phyloP scores from a whole-genome alignment of 106 monocot species.

The Platanthera guangdongensis region DNA sequence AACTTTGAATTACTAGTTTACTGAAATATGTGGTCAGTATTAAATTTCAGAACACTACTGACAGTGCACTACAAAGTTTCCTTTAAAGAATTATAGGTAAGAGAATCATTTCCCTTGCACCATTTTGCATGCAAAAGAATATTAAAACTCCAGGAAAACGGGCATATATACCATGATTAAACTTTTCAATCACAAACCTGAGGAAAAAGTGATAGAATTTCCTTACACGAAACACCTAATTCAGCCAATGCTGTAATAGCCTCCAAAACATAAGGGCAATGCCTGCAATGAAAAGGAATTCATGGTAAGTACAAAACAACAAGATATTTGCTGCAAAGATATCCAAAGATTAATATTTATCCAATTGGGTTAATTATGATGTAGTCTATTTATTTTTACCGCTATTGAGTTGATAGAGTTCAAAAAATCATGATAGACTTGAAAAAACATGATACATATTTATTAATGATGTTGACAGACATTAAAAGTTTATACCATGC shows the following conservation, averaged over 20 bases:
- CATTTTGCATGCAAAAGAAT: not conserved
- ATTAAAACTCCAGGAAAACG: not conserved
- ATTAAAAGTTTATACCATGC: not conserved
- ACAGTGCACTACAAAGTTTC: not conserved
- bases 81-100: not conserved
- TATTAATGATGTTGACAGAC: not conserved
- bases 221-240: constrained; percentile 78
- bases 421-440: not conserved
- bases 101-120: constrained; percentile 1
- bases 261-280: constrained; percentile 84
- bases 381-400: not conserved
- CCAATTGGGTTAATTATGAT: not conserved
- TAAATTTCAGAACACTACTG: constrained; percentile 1
- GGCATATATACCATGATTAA: not conserved
- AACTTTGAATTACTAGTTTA: not conserved
- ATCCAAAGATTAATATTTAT: not conserved
- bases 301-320: not conserved
- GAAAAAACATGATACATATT: not conserved
- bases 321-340: not conserved
- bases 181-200: constrained; percentile 45
- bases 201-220: constrained; percentile 66
- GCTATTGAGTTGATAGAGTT: not conserved
- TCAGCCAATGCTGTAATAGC: constrained; percentile 86
- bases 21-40: not conserved
- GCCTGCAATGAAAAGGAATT: constrained; percentile 38